Conservation (phyloP, 176 grass and related monocot genomes). For the Hsuehochloa calcarea region DNA sequence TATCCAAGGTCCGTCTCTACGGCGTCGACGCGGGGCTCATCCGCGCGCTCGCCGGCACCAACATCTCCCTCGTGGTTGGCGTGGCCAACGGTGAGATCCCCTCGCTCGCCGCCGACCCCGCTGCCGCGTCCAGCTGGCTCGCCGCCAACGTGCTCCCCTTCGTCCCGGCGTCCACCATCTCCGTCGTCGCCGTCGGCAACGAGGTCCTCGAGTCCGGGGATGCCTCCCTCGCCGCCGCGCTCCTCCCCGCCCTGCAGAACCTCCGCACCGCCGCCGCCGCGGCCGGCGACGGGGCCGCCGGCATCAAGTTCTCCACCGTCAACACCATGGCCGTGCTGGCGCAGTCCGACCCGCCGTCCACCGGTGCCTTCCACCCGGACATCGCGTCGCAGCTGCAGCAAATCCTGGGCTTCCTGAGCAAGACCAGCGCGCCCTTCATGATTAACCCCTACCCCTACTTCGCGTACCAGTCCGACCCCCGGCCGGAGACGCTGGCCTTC, state of each 20-base stretch:
- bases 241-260: slow-evolving; percentile 92
- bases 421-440: slow-evolving; percentile 81
- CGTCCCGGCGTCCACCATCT: slow-evolving; percentile 49
- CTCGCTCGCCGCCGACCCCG: slow-evolving; percentile 67
- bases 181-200: slow-evolving; percentile 72
- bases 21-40: slow-evolving; percentile 68
- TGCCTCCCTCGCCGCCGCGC: slow-evolving; percentile 54
- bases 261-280: slow-evolving; percentile 53
- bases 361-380: slow-evolving; percentile 71
- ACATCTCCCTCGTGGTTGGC: slow-evolving; percentile 67
- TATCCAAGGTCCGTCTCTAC: slow-evolving; percentile 78
- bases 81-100: slow-evolving; percentile 94
- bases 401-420: slow-evolving; percentile 70
- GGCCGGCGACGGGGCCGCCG: slow-evolving; percentile 25
- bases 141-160: slow-evolving; percentile 80
- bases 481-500: slow-evolving; percentile 87
- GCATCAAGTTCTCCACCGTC: slow-evolving; percentile 72
- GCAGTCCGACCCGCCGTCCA: slow-evolving; percentile 84
- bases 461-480: slow-evolving; percentile 82
- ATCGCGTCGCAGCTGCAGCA: slow-evolving; percentile 54
- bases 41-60: slow-evolving; percentile 67
- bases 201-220: slow-evolving; percentile 91
- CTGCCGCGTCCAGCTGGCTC: slow-evolving; percentile 67
- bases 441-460: slow-evolving; percentile 97
- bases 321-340: slow-evolving; percentile 91